phyloP scores from a whole-genome alignment of 495 filamentous ascomycete species.

The Annulohypoxylon bovei region DNA sequence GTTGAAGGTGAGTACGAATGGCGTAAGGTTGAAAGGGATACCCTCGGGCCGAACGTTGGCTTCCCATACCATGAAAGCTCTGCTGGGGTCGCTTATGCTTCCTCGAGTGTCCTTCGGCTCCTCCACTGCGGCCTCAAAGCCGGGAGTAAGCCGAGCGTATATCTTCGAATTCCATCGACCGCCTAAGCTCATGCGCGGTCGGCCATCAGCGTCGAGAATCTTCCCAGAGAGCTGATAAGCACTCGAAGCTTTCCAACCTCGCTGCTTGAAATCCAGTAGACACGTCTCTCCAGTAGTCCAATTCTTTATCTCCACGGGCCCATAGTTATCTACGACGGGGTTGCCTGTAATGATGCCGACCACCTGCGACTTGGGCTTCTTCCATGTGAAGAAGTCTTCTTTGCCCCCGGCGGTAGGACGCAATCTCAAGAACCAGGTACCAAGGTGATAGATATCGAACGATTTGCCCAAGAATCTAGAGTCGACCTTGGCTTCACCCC shows the following conservation, averaged over 20 bases:
- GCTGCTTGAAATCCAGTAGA: conserved; percentile 91
- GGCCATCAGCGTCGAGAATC: conserved; percentile 76
- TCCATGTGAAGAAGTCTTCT: conserved; percentile 97
- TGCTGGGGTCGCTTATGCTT: conserved; percentile 62
- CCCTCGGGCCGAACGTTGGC: conserved; percentile 79
- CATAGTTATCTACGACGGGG: conserved; percentile 98
- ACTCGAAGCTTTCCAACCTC: conserved; percentile 92
- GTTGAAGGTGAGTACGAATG: conserved; percentile 94
- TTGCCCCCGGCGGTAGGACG: conserved; percentile 77
- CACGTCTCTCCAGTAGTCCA: conserved; percentile 92
- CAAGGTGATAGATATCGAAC: conserved; percentile 95
- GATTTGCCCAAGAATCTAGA: conserved; percentile 98
- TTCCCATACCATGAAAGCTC: conserved; percentile 94
- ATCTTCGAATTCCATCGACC: conserved; percentile 98
- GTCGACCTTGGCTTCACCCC: conserved; percentile 95
- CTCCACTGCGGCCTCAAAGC: conserved; percentile 78
- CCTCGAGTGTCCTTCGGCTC: conserved; percentile 60
- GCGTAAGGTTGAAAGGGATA: conserved; percentile 96
- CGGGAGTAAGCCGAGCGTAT: conserved; percentile 91
- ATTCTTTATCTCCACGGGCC: conserved; percentile 96
- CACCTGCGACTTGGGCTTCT: conserved; percentile 98
- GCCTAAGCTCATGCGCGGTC: conserved; percentile 85
- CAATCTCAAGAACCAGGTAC: conserved; percentile 95
- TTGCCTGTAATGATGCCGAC: conserved; percentile 97
- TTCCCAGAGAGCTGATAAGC: conserved; percentile 89